These are phyloP conservation scores for Bathelium albidoporum DNA, from an alignment of 495 filamentous ascomycete species.

Conservation along the genomic window DNA sequence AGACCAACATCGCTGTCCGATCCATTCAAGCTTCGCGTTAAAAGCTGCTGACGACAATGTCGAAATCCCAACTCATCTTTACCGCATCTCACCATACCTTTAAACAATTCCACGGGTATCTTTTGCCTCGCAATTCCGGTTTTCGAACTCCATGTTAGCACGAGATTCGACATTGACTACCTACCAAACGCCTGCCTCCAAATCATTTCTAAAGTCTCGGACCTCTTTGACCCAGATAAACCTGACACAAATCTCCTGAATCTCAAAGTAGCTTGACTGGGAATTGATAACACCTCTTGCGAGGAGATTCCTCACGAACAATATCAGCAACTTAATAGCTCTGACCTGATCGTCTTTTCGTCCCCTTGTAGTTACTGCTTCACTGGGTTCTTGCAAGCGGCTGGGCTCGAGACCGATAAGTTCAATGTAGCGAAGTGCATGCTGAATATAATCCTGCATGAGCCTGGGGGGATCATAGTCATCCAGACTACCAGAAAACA, in stretches of 20 bases:
- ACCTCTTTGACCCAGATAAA: slow-evolving; percentile 29
- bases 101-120: neutral
- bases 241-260: slow-evolving; percentile 34
- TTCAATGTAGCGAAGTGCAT: slow-evolving; percentile 21
- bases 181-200: neutral
- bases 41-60: too few relatives aligned
- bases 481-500: slow-evolving; percentile 15
- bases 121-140: neutral
- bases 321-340: slow-evolving; percentile 28
- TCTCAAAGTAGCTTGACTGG: slow-evolving; percentile 32
- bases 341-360: slow-evolving; percentile 24
- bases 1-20: too few relatives aligned
- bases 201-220: slow-evolving; percentile 19
- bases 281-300: slow-evolving; percentile 22
- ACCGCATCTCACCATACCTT: neutral
- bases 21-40: too few relatives aligned
- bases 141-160: too few relatives aligned
- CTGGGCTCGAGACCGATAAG: neutral
- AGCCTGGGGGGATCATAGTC: slow-evolving; percentile 15
- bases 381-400: neutral
- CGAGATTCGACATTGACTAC: neutral
- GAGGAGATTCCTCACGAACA: slow-evolving; percentile 33
- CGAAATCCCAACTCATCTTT: too few relatives aligned
- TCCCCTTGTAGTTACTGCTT: neutral
- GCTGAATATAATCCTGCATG: slow-evolving; percentile 22